phyloP scores from a whole-genome alignment of 129 eudicot species.

The Arctium lappa region DNA sequence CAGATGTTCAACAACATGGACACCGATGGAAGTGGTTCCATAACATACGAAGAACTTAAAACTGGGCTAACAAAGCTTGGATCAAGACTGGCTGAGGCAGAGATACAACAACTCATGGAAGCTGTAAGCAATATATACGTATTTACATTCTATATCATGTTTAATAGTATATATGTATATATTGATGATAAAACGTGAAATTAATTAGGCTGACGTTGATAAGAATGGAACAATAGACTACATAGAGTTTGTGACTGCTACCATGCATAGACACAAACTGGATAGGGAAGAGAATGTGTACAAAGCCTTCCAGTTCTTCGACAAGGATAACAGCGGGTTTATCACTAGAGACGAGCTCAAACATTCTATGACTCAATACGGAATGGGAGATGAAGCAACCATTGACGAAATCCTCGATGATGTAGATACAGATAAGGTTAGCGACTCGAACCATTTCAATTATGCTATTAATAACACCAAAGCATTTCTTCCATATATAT shows the following conservation, averaged over 20 bases:
- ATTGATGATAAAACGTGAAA: not conserved
- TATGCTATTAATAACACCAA: not conserved
- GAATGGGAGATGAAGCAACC: conserved; percentile 88
- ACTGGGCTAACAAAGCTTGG: conserved; percentile 77
- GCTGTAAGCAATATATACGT: conserved; percentile 67
- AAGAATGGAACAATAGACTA: conserved; percentile 72
- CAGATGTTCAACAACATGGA: conserved; percentile 90
- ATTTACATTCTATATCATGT: not conserved
- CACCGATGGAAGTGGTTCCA: conserved; percentile 82
- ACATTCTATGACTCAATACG: conserved; percentile 68
- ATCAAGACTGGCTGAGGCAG: conserved; percentile 63
- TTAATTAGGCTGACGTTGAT: conserved; percentile 73
- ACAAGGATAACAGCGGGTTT: conserved; percentile 71
- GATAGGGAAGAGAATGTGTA: conserved; percentile 64
- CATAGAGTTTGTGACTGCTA: conserved; percentile 70
- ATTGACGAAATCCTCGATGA: conserved; percentile 72
- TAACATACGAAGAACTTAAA: conserved; percentile 83
- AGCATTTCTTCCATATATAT: not conserved
- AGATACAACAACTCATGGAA: conserved; percentile 77
- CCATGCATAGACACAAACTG: conserved; percentile 86
- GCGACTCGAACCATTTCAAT: not conserved
- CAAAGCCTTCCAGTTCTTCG: conserved; percentile 71
- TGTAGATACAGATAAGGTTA: conserved; percentile 74
- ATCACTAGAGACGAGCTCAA: conserved; percentile 84
- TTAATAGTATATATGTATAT: not conserved